Evolutionary conservation across 176 grass and related monocot genomes (phyloP).

Genomic region (Oryza glaberrima): DNA sequence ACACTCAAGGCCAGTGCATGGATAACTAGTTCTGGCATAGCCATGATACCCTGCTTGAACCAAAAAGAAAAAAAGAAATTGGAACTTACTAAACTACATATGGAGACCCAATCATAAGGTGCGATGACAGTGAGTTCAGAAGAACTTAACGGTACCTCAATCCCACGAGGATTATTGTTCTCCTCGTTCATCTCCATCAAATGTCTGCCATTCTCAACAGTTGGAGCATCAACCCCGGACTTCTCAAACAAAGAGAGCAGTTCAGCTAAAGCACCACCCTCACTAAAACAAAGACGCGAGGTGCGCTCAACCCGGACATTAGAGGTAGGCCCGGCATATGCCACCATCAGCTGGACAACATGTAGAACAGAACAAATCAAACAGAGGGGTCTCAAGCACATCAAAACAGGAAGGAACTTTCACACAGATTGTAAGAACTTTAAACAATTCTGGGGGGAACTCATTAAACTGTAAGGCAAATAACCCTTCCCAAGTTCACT

Average conservation of each 20-base stretch:
- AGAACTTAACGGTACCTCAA: slow-evolving; percentile 62
- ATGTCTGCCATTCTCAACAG: slow-evolving; percentile 30
- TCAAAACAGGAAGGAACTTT: slow-evolving; percentile 10
- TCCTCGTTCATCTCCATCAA: slow-evolving; percentile 47
- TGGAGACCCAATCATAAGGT: background rate
- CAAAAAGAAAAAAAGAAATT: background rate
- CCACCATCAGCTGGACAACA: slow-evolving; percentile 62
- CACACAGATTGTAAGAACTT: background rate
- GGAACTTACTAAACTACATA: slow-evolving; percentile 23
- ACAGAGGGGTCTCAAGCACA: slow-evolving; percentile 3
- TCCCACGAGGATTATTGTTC: slow-evolving; percentile 52
- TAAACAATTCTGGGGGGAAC: background rate
- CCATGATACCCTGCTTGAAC: slow-evolving; percentile 64
- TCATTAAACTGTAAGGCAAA: background rate
- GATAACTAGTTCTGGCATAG: slow-evolving; percentile 78
- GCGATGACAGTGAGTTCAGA: slow-evolving; percentile 16
- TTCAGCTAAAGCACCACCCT: slow-evolving; percentile 78
- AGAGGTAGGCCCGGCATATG: slow-evolving; percentile 73
- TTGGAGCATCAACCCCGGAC: slow-evolving; percentile 35
- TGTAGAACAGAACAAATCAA: background rate
- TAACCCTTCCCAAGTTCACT: background rate
- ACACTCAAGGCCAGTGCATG: slow-evolving; percentile 79
- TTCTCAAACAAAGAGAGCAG: slow-evolving; percentile 78
- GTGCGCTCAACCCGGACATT: slow-evolving; percentile 72
- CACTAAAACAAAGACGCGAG: slow-evolving; percentile 55